Percentiles rank a stretch among this genome's conserved stretches.
These are phyloP conservation scores for Rhizopus stolonifer DNA, from an alignment of 371 early-diverging fungal species.

Conservation along the genomic window DNA sequence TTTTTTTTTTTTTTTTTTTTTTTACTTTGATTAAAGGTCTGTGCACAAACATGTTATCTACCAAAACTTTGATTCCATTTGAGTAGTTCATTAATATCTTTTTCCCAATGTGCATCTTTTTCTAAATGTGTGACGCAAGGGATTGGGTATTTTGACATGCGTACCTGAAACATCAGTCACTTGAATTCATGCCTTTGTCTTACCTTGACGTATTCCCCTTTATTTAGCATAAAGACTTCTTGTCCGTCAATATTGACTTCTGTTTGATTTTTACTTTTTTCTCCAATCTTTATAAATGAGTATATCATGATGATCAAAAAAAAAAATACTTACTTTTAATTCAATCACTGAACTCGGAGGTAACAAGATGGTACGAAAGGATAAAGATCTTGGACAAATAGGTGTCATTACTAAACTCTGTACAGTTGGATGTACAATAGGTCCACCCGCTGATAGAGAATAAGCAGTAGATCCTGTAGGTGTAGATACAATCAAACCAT, in stretches of 20 bases:
- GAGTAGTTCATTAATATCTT: slow-evolving; percentile 78
- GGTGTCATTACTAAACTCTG: slow-evolving; percentile 88
- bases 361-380: slow-evolving; percentile 88
- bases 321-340: slow-evolving; percentile 62
- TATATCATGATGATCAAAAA: background rate
- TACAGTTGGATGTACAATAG: slow-evolving; percentile 93
- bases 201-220: slow-evolving; percentile 70
- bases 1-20: background rate
- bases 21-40: background rate
- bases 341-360: slow-evolving; percentile 73
- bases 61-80: slow-evolving; percentile 84
- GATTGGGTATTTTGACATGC: slow-evolving; percentile 77
- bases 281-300: slow-evolving; percentile 52
- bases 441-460: slow-evolving; percentile 89
- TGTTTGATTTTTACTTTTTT: slow-evolving; percentile 59
- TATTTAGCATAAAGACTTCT: slow-evolving; percentile 65
- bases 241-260: slow-evolving; percentile 77
- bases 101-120: slow-evolving; percentile 71
- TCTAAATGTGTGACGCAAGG: slow-evolving; percentile 71
- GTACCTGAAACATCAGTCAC: slow-evolving; percentile 34
- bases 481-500: slow-evolving; percentile 80
- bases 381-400: slow-evolving; percentile 93
- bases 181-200: no score
- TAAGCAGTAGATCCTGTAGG: slow-evolving; percentile 97
- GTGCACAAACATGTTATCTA: background rate